These are phyloP conservation scores for Lodderomyces oxycetoniae DNA, from an alignment of 1,139 yeast species.

Conservation along the genomic window DNA sequence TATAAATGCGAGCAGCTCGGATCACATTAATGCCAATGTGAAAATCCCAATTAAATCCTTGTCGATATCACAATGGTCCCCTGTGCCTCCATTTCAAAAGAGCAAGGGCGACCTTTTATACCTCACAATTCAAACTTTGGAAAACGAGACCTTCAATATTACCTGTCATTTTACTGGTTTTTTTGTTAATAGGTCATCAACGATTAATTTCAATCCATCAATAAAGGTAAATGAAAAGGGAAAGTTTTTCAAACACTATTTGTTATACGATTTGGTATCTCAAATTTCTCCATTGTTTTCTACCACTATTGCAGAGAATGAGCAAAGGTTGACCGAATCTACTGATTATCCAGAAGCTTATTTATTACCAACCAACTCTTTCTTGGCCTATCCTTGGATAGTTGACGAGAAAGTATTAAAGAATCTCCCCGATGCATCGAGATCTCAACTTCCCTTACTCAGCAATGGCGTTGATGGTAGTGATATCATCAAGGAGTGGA, in stretches of 20 bases:
- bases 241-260: constrained; percentile 33
- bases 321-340: constrained; percentile 37
- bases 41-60: constrained; percentile 49
- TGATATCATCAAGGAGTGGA: constrained; percentile 70
- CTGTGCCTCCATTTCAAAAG: constrained; percentile 65
- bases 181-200: constrained; percentile 65
- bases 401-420: constrained; percentile 30
- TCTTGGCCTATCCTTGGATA: constrained; percentile 74
- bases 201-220: constrained; percentile 65
- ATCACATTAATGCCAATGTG: constrained; percentile 21
- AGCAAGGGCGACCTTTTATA: constrained; percentile 77
- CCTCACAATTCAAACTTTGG: constrained; percentile 69
- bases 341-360: constrained; percentile 54
- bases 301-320: constrained; percentile 36
- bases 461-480: constrained; percentile 57
- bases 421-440: constrained; percentile 53
- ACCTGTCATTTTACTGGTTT: constrained; percentile 80
- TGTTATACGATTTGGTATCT: constrained; percentile 51
- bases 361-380: constrained; percentile 55
- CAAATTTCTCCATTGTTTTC: constrained; percentile 52
- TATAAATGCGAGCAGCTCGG: constrained; percentile 16
- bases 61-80: constrained; percentile 79
- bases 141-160: constrained; percentile 72
- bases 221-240: constrained; percentile 41
- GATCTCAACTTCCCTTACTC: constrained; percentile 55